Evolutionary conservation across 345 rosid genomes (phyloP).

Genomic region (Pistacia atlantica): DNA sequence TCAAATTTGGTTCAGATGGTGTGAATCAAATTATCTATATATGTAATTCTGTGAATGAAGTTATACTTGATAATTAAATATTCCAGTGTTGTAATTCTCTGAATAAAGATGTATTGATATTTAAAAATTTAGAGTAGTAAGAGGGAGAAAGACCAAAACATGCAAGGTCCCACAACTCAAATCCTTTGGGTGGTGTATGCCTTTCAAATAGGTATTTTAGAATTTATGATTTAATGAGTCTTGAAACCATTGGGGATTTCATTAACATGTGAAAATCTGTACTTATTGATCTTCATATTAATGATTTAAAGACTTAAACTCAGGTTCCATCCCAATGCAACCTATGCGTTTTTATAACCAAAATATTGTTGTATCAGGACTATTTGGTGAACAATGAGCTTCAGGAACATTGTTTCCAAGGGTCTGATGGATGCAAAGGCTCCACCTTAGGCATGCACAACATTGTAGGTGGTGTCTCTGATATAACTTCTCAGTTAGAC

Average conservation of each 20-base stretch:
- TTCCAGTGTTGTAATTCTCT: neutral
- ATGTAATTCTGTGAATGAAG: neutral
- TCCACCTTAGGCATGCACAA: constrained; percentile 35
- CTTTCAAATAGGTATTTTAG: neutral
- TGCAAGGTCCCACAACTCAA: neutral
- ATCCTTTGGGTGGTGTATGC: neutral
- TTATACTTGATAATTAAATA: neutral
- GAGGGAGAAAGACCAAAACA: neutral
- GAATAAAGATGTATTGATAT: neutral
- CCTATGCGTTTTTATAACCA: neutral
- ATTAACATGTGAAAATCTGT: neutral
- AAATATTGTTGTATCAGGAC: constrained; percentile 41
- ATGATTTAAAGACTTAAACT: neutral
- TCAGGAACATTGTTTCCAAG: constrained; percentile 42
- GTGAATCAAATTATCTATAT: neutral
- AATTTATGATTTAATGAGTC: neutral
- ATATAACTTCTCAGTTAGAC: constrained; percentile 50
- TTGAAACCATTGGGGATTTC: neutral
- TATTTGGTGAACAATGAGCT: constrained; percentile 34
- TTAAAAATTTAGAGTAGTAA: neutral
- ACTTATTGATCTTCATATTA: neutral
- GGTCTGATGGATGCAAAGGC: constrained; percentile 45
- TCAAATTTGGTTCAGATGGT: constrained; percentile 1
- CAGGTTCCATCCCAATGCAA: neutral
- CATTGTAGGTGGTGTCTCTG: constrained; percentile 34